Evolutionary conservation across 495 filamentous ascomycete species (phyloP).

Genomic region (Astrothelium macrocarpum): DNA sequence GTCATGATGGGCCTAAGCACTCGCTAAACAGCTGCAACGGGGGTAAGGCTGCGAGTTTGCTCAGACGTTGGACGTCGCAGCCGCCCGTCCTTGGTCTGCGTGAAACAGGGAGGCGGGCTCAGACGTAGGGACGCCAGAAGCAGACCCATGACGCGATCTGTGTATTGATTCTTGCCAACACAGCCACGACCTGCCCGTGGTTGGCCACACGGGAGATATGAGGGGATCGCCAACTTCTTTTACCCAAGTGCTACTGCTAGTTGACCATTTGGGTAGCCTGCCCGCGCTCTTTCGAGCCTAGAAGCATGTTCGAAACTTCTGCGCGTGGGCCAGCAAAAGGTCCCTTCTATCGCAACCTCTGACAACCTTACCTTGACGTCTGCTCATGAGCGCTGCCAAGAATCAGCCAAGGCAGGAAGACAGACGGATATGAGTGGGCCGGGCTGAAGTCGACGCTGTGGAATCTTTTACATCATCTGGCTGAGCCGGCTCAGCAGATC

Average conservation of each 20-base stretch:
- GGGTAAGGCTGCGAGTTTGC: background rate
- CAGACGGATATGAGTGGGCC: background rate
- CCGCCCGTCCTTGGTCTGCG: background rate
- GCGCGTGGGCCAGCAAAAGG: background rate
- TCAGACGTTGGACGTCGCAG: constrained; percentile 7
- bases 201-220: constrained; percentile 1
- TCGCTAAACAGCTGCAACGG: background rate
- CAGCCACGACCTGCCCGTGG: background rate
- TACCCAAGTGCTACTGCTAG: background rate
- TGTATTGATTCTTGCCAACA: constrained; percentile 5
- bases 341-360: background rate
- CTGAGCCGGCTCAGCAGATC: background rate
- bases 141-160: constrained; percentile 4
- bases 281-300: background rate
- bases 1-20: background rate
- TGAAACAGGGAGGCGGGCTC: constrained; percentile 7
- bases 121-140: constrained; percentile 5
- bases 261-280: background rate
- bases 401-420: background rate
- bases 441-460: background rate
- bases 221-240: background rate
- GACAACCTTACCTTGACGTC: constrained; percentile 4
- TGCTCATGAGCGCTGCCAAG: background rate
- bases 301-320: constrained; percentile 3
- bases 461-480: no score